Evolutionary conservation across 345 rosid species (phyloP).

Genomic region (Salix dunnii): DNA sequence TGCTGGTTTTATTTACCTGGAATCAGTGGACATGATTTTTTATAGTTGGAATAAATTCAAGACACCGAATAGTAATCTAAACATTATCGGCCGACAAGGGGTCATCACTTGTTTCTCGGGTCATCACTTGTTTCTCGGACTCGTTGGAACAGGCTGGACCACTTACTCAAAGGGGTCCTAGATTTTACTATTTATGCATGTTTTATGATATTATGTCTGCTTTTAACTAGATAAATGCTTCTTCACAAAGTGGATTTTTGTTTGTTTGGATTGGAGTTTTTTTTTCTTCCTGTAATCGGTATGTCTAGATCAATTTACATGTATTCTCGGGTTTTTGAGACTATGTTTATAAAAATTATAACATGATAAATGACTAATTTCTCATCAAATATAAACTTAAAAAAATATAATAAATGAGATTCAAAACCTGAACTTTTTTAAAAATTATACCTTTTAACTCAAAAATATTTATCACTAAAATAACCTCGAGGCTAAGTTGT

Average conservation of each 20-base stretch:
- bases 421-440: too few species aligned
- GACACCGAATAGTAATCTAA: not conserved
- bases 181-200: slow-evolving; percentile 1
- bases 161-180: not conserved
- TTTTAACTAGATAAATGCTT: slow-evolving; percentile 3
- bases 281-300: too few species aligned
- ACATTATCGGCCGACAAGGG: slow-evolving; percentile 12
- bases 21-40: not conserved
- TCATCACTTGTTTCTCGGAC: not conserved
- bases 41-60: not conserved
- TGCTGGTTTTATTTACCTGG: not conserved
- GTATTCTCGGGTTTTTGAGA: too few species aligned
- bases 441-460: too few species aligned
- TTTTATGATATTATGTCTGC: slow-evolving; percentile 17
- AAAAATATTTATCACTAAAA: too few species aligned
- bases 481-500: too few species aligned
- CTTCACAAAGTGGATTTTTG: not conserved
- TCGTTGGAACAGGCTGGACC: not conserved
- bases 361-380: too few species aligned
- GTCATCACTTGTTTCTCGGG: slow-evolving; percentile 4
- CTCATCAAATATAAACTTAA: too few species aligned
- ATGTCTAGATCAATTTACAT: too few species aligned
- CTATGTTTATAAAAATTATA: too few species aligned
- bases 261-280: not conserved
- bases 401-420: accelerated